Conservation (phyloP, 305 asterid species). For the Fraxinus floribunda region DNA sequence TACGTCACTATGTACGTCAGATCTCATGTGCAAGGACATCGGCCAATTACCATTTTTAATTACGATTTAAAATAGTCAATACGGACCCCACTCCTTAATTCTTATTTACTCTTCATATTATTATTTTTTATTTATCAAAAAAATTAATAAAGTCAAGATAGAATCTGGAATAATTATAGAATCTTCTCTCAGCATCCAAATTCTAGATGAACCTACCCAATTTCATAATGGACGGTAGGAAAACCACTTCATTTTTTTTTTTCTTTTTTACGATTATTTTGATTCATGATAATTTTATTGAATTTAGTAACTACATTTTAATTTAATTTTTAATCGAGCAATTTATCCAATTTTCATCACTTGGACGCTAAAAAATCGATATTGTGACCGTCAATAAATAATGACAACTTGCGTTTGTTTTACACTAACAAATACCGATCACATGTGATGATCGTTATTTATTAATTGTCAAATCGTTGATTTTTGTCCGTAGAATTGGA, state of each 20-base stretch:
- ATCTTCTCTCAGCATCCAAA: slow-evolving; percentile 28
- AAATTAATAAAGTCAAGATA: neutral
- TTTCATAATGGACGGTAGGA: neutral
- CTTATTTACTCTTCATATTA: neutral
- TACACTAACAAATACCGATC: neutral
- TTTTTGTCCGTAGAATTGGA: neutral
- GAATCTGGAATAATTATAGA: slow-evolving; percentile 29
- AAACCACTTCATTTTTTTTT: neutral
- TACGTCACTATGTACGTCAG: slow-evolving; percentile 29
- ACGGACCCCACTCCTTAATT: slow-evolving; percentile 3
- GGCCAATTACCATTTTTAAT: slow-evolving; percentile 2
- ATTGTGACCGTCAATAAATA: neutral
- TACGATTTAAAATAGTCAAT: slow-evolving; percentile 1
- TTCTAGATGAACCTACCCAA: neutral
- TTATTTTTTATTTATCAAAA: neutral
- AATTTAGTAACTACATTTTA: neutral
- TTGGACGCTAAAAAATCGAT: neutral
- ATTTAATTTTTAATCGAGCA: neutral
- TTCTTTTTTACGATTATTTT: neutral
- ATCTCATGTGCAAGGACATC: slow-evolving; percentile 23
- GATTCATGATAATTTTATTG: neutral
- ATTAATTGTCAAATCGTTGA: neutral
- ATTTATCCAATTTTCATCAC: neutral
- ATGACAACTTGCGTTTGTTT: neutral
- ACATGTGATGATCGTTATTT: neutral